phyloP scores from a whole-genome alignment of 2,329 filamentous ascomycete genomes.

The Fusarium dimerum region DNA sequence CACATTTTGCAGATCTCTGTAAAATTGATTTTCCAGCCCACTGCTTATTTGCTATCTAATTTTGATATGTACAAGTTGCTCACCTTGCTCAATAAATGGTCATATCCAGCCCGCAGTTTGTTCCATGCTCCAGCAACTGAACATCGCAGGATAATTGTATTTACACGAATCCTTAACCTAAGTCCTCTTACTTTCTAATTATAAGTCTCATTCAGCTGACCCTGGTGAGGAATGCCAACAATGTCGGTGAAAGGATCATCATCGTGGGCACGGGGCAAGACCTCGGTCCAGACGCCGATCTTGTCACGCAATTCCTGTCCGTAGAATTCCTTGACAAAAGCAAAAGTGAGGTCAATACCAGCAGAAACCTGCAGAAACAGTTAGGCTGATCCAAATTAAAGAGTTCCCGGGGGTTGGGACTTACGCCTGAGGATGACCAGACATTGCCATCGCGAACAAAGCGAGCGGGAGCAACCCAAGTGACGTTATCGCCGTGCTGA shows the following conservation, averaged over 20 bases:
- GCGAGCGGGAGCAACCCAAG: slow-evolving; percentile 60
- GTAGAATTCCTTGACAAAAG: slow-evolving; percentile 1
- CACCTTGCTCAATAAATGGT: no score
- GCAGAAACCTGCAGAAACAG: background rate
- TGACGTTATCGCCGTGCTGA: slow-evolving; percentile 44
- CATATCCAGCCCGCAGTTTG: no score
- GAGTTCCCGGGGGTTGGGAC: background rate
- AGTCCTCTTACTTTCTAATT: no score
- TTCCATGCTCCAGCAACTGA: no score
- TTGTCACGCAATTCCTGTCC: background rate
- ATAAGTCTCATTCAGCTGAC: background rate
- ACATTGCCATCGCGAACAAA: slow-evolving; percentile 66
- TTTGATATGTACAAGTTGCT: no score
- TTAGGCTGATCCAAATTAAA: no score
- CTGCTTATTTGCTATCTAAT: no score
- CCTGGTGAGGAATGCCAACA: background rate
- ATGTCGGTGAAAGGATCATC: background rate
- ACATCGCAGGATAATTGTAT: no score
- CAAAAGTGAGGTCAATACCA: slow-evolving; percentile 1
- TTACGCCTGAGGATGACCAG: slow-evolving; percentile 60
- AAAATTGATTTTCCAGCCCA: no score
- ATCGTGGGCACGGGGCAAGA: background rate
- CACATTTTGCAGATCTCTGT: no score
- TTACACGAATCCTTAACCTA: no score
- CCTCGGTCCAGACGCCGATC: background rate